Percentiles rank a stretch among this genome's conserved stretches.
Evolutionary conservation across 176 grass and related monocot species (phyloP).

Genomic region (Thinopyrum elongatum): DNA sequence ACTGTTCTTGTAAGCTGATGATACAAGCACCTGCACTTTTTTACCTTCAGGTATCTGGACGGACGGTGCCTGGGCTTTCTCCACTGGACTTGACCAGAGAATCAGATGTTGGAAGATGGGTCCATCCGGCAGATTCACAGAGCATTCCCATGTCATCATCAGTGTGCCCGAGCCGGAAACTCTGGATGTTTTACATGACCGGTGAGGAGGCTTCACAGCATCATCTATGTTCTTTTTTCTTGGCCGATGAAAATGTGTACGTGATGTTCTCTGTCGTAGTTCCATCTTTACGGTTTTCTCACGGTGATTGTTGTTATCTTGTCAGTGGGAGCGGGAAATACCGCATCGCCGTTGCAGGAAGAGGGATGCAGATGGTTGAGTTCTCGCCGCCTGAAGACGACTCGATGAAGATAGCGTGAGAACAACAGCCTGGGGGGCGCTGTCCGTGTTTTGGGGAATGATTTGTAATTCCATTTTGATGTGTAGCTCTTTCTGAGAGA

Average conservation of each 20-base stretch:
- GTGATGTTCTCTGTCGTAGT: not conserved
- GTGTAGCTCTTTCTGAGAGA: too few species aligned
- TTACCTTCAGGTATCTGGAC: slow-evolving; percentile 75
- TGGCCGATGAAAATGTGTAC: not conserved
- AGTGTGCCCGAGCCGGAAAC: slow-evolving; percentile 96
- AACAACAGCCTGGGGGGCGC: not conserved
- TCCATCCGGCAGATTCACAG: slow-evolving; percentile 26
- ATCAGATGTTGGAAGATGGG: slow-evolving; percentile 72
- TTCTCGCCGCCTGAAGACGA: slow-evolving; percentile 33
- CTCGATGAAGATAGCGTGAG: not conserved
- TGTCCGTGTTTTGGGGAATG: not conserved
- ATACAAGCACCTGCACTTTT: not conserved
- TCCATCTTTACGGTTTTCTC: not conserved
- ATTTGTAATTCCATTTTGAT: not conserved
- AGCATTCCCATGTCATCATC: slow-evolving; percentile 62
- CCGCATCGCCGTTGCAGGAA: slow-evolving; percentile 73
- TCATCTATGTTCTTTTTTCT: not conserved
- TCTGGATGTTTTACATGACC: slow-evolving; percentile 51
- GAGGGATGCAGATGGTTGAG: slow-evolving; percentile 89
- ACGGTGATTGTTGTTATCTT: slow-evolving; percentile 5
- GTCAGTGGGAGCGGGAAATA: slow-evolving; percentile 49
- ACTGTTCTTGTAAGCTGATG: not conserved
- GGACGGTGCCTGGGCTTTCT: slow-evolving; percentile 80
- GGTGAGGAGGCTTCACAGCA: slow-evolving; percentile 31
- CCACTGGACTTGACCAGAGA: slow-evolving; percentile 89